Evolutionary conservation across 202 grass and related monocot species (phyloP), one percentile per base, ranked within the genome.

Genomic region (Bolboschoenoplectus hybrid): DNA sequence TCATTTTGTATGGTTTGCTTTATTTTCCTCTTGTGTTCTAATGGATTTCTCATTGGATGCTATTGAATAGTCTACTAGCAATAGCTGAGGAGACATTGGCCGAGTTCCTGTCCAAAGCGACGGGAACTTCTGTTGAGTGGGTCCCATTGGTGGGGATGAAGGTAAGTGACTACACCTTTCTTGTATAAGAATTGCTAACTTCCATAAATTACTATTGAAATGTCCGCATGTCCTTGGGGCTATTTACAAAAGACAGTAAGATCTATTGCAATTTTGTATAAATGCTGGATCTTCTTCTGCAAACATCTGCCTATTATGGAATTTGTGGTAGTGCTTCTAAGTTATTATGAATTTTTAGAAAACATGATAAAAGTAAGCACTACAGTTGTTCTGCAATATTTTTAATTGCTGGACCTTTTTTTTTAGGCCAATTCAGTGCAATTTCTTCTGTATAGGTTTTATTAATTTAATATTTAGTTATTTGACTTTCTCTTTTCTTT

Each of bases 101-200:
- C 86, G 97, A 97, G 87, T 99, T 99, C 86, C 88, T 97, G 39
- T 97, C 97, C 9, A 99, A 99, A 81, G 97, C 97, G 60, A 97
- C 97, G 0, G 97, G 97, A 62, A 99, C 97, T 91, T 94, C 97
- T 93, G 93, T 99, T 39, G 90, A 99, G 91, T 99, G 97, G 97
- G 93, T 99, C 82, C 97, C 92, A 83, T 92, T 99, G 90, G 90
- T 90, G 95, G 97, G 97, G 89, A 97, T 99, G 97, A 99, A 99
- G 97, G 97, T 99, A 90, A 81, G 63, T 7, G 53, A 20, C 53
- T 61, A 10, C 19, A 36, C 36, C 10, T 10, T 53, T 5, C 47
- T 53, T 80, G 35, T n/a, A 57, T 58, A 17, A 43, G 7, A 12
- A 60, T 40, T 80, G 14, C 35, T n/a, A 40, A 50, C 47, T 74